Evolutionary conservation across 768 basidiomycete genomes (phyloP).

Genomic region (Suillus subaureus): DNA sequence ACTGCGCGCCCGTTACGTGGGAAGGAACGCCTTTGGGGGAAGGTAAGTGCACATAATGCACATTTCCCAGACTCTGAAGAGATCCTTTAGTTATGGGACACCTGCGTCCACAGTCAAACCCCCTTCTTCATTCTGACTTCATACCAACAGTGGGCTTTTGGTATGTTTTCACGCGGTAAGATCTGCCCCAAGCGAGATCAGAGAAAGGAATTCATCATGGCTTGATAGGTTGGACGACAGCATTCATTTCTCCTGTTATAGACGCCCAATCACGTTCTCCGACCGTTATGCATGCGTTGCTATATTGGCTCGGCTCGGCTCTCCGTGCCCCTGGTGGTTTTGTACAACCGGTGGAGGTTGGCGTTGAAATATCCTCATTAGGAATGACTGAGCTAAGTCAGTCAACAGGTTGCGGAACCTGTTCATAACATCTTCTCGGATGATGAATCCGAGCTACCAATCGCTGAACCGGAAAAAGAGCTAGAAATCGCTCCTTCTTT

Average conservation of each 20-base stretch:
- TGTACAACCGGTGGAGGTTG: slow-evolving; percentile 25
- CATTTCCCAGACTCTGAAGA: slow-evolving; percentile 13
- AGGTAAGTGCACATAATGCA: slow-evolving; percentile 38
- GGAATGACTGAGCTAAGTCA: not conserved
- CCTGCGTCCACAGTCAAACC: slow-evolving; percentile 48
- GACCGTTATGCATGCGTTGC: slow-evolving; percentile 51
- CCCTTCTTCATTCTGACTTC: slow-evolving; percentile 63
- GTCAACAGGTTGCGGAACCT: slow-evolving; percentile 32
- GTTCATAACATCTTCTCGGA: slow-evolving; percentile 28
- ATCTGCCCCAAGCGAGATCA: not conserved
- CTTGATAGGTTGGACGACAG: slow-evolving; percentile 52
- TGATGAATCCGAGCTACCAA: not conserved
- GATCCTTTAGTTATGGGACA: slow-evolving; percentile 47
- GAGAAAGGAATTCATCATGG: not conserved
- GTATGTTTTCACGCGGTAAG: slow-evolving; percentile 58
- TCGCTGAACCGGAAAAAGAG: not conserved
- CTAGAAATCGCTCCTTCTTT: slow-evolving; percentile 21
- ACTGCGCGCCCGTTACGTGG: slow-evolving; percentile 44
- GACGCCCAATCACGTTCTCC: slow-evolving; percentile 44
- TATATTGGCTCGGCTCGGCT: slow-evolving; percentile 63
- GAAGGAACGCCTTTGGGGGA: slow-evolving; percentile 62
- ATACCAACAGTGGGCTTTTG: slow-evolving; percentile 64
- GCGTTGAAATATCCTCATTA: not conserved
- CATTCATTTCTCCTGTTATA: slow-evolving; percentile 51
- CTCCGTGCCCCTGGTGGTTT: slow-evolving; percentile 35